A percentile compares a stretch with the other conserved stretches of the same genome.
These are phyloP conservation scores for Lactifluus piperatus DNA, from an alignment of 768 basidiomycete species.

Conservation along the genomic window DNA sequence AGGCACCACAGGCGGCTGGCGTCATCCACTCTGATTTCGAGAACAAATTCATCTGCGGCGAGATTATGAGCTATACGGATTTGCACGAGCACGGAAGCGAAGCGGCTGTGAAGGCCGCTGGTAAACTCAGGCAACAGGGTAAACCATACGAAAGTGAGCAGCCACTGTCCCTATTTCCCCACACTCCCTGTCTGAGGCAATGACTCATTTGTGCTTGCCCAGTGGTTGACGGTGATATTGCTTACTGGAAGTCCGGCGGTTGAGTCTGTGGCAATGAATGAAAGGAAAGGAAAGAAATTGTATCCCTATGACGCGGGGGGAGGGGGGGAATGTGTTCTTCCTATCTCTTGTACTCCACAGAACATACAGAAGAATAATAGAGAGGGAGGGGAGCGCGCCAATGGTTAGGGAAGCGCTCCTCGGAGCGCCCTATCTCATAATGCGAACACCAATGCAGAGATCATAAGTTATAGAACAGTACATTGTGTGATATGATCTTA, in stretches of 20 bases:
- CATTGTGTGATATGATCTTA: too few species aligned
- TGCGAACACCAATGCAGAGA: too few species aligned
- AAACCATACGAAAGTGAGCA: conserved; percentile 88
- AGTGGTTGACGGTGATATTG: conserved; percentile 88
- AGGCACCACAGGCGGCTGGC: conserved; percentile 95
- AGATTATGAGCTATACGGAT: conserved; percentile 91
- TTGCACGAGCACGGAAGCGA: conserved; percentile 89
- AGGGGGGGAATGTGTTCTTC: neutral
- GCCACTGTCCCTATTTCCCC: conserved; percentile 13
- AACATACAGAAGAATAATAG: neutral
- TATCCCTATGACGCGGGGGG: neutral
- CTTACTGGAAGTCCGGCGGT: conserved; percentile 82
- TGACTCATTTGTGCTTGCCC: neutral
- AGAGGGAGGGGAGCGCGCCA: too few species aligned
- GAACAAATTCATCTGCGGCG: conserved; percentile 95
- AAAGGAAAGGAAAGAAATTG: too few species aligned
- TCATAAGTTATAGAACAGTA: too few species aligned
- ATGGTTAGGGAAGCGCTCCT: too few species aligned
- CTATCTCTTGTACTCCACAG: neutral
- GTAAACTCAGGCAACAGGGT: conserved; percentile 91
- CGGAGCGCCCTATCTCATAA: too few species aligned
- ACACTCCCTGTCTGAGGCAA: too few species aligned
- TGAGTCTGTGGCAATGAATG: conserved; percentile 20
- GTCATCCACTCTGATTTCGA: conserved; percentile 99
- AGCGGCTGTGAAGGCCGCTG: conserved; percentile 85